These are phyloP conservation scores for Rhodotorula sp. DNA, from an alignment of 1,284 basidiomycete species.

Conservation along the genomic window DNA sequence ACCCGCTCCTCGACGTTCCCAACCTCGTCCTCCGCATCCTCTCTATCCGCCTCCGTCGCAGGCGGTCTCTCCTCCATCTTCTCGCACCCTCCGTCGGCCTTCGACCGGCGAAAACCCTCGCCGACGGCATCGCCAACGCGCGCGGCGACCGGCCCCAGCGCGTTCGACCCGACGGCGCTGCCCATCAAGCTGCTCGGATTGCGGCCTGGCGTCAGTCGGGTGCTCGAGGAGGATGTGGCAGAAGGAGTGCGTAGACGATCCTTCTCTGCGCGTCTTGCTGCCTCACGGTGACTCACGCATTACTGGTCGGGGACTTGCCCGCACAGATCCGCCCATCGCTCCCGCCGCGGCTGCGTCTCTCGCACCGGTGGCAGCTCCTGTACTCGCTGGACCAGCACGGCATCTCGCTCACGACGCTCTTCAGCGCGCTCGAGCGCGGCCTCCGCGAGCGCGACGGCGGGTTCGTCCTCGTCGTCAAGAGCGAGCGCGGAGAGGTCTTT, in stretches of 20 bases:
- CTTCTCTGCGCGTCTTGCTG: not conserved
- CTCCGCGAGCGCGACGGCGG: slow-evolving; percentile 50
- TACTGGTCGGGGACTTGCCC: not conserved
- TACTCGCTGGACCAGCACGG: slow-evolving; percentile 96
- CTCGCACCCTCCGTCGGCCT: not conserved
- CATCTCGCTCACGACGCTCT: slow-evolving; percentile 85
- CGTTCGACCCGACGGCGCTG: slow-evolving; percentile 26
- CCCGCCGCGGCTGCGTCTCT: slow-evolving; percentile 76
- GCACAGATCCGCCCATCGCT: slow-evolving; percentile 55
- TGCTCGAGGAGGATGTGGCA: slow-evolving; percentile 35
- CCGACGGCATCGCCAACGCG: not conserved
- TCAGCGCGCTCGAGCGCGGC: slow-evolving; percentile 59
- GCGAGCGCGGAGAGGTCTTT: slow-evolving; percentile 65
- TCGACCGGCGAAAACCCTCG: not conserved
- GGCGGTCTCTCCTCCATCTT: not conserved
- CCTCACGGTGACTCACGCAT: not conserved
- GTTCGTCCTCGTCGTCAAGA: slow-evolving; percentile 63
- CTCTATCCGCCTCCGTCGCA: not conserved
- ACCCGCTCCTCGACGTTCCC: not conserved
- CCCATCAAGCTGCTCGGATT: slow-evolving; percentile 28
- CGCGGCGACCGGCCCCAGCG: not conserved
- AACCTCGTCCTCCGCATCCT: not conserved
- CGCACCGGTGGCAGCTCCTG: slow-evolving; percentile 77
- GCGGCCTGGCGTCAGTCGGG: slow-evolving; percentile 17
- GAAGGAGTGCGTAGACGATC: slow-evolving; percentile 25